Evolutionary conservation across 2,329 filamentous ascomycete genomes (phyloP).

Genomic region (Leptoxyphium fumago): DNA sequence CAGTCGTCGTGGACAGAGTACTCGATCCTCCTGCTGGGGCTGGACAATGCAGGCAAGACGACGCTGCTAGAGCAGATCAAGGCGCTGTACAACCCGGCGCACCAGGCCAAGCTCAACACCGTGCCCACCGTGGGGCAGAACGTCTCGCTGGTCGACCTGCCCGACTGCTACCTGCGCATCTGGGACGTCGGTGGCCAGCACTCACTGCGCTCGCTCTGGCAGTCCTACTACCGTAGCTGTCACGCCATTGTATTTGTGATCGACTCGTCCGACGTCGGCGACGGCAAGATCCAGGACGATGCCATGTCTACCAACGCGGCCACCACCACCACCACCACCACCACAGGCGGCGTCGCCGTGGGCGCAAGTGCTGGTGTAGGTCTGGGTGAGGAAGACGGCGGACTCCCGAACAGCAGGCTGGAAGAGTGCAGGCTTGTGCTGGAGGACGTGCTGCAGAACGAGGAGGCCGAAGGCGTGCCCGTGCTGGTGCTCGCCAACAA

Average conservation of each 20-base stretch:
- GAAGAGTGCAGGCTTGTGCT: constrained; percentile 83
- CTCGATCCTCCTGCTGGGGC: constrained; percentile 87
- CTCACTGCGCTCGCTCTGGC: constrained; percentile 78
- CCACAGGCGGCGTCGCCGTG: constrained; percentile 3
- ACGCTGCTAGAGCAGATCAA: constrained; percentile 97
- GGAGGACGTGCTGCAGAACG: constrained; percentile 75
- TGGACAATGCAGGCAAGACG: constrained; percentile 97
- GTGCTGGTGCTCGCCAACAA: constrained; percentile 91
- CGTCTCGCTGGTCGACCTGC: constrained; percentile 76
- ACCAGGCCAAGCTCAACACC: constrained; percentile 59
- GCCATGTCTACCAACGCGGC: too few species aligned
- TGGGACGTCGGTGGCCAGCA: constrained; percentile 97
- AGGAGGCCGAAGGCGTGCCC: constrained; percentile 81
- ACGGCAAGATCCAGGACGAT: constrained; percentile 48
- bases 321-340: constrained; percentile 3
- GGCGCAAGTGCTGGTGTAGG: background rate
- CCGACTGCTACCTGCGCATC: constrained; percentile 94
- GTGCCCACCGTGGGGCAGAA: constrained; percentile 97
- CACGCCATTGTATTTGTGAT: constrained; percentile 98
- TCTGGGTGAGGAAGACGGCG: constrained; percentile 18
- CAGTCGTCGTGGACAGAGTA: constrained; percentile 50
- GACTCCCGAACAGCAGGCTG: constrained; percentile 37
- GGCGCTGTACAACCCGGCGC: constrained; percentile 55
- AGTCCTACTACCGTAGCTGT: constrained; percentile 84
- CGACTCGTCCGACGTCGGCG: constrained; percentile 83